A percentile compares a stretch with the other conserved stretches of the same genome.
Evolutionary conservation across 2,329 filamentous ascomycete genomes (phyloP).

Genomic region (Fusarium sp.): DNA sequence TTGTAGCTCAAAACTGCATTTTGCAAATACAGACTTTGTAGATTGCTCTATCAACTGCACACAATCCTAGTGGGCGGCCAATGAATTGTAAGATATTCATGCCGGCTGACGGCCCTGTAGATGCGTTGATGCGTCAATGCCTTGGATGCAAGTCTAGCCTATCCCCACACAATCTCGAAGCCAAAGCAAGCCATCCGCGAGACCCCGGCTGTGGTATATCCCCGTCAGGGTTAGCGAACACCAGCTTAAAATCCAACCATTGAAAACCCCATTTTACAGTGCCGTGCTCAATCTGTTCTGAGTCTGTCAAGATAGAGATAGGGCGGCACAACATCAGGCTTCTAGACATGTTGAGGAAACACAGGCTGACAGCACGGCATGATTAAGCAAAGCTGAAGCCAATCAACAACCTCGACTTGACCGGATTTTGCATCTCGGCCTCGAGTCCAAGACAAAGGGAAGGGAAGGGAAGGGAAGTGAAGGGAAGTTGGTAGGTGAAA

Average conservation of each 20-base stretch:
- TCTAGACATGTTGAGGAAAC: constrained; percentile 18
- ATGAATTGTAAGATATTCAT: constrained; percentile 35
- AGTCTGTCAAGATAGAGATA: constrained; percentile 24
- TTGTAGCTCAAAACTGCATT: constrained; percentile 25
- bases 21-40: constrained; percentile 2
- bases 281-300: constrained; percentile 3
- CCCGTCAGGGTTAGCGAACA: constrained; percentile 32
- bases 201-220: constrained; percentile 35
- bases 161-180: constrained; percentile 41
- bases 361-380: constrained; percentile 30
- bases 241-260: constrained; percentile 3
- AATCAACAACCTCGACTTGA: constrained; percentile 47
- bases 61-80: constrained; percentile 22
- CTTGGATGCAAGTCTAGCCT: constrained; percentile 53
- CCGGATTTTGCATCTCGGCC: constrained; percentile 43
- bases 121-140: constrained; percentile 59
- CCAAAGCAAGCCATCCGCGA: constrained; percentile 44
- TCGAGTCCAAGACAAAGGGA: constrained; percentile 10
- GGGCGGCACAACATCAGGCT: constrained; percentile 26
- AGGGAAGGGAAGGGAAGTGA: background rate
- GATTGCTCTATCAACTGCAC: constrained; percentile 18
- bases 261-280: constrained; percentile 4
- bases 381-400: constrained; percentile 29
- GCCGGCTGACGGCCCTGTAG: constrained; percentile 50
- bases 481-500: constrained; percentile 22